Conservation (phyloP, 306 rosid genomes). For the Ormosia emarginata region DNA sequence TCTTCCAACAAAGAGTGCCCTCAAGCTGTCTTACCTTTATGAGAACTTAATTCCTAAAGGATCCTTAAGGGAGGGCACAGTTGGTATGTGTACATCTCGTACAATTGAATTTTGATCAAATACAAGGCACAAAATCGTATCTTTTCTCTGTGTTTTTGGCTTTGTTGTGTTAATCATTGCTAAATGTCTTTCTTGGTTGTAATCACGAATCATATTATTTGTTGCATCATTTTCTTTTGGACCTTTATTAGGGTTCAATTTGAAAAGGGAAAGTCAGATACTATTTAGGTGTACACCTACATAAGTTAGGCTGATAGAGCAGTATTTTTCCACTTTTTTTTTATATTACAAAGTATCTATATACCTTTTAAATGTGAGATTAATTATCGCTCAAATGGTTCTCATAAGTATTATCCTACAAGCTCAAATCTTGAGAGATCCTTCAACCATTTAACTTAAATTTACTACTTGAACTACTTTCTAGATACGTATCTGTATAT, state of each 20-base stretch:
- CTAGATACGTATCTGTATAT: neutral
- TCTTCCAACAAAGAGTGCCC: slow-evolving; percentile 37
- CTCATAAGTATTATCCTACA: no score
- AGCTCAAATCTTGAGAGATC: no score
- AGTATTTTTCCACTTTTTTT: neutral
- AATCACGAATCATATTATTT: slow-evolving; percentile 7
- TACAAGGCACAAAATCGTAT: slow-evolving; percentile 16
- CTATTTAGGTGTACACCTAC: neutral
- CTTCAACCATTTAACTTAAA: no score
- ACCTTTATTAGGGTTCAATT: neutral
- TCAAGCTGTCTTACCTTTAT: slow-evolving; percentile 62
- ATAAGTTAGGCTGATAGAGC: neutral
- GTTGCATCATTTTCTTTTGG: neutral
- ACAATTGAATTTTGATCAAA: neutral
- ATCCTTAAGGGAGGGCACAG: no score
- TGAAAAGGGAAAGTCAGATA: neutral
- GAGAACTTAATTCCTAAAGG: slow-evolving; percentile 37
- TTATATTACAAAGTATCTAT: no score
- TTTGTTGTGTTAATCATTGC: slow-evolving; percentile 17
- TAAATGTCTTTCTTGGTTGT: slow-evolving; percentile 15
- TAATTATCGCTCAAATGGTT: no score
- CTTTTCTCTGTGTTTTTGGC: neutral
- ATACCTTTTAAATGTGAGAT: no score
- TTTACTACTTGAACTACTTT: no score
- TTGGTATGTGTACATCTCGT: no score